These are phyloP conservation scores for Podosphaera xanthii DNA, from an alignment of 2,329 filamentous ascomycete species.

Conservation along the genomic window DNA sequence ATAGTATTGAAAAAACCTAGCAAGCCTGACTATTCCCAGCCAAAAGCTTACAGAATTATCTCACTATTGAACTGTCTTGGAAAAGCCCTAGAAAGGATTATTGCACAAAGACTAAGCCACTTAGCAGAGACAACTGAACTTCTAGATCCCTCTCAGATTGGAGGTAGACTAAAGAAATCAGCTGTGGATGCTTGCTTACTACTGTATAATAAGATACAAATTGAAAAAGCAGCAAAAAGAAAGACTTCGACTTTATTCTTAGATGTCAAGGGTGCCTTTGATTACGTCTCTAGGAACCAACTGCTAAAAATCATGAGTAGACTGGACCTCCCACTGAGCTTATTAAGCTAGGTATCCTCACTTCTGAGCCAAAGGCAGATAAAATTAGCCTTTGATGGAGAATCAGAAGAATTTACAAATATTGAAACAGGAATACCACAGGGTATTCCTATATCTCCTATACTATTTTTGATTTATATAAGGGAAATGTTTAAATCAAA, in stretches of 20 bases:
- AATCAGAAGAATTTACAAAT: not conserved
- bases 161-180: too few relatives aligned
- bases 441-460: not conserved
- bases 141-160: too few relatives aligned
- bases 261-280: not conserved
- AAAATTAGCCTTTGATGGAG: not conserved
- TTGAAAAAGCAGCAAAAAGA: too few relatives aligned
- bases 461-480: not conserved
- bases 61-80: not conserved
- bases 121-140: too few relatives aligned
- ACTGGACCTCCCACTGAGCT: not conserved
- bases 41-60: not conserved
- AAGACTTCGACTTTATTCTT: too few relatives aligned
- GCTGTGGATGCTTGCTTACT: too few relatives aligned
- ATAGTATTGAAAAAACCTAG: not conserved
- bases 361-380: not conserved
- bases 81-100: not conserved
- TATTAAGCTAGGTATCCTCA: not conserved
- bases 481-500: not conserved
- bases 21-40: not conserved
- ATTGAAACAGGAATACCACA: not conserved
- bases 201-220: too few relatives aligned
- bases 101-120: not conserved
- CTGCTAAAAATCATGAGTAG: not conserved
- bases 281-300: not conserved